Conservation (phyloP, 176 grass and related monocot genomes). For the Avena sativa region DNA sequence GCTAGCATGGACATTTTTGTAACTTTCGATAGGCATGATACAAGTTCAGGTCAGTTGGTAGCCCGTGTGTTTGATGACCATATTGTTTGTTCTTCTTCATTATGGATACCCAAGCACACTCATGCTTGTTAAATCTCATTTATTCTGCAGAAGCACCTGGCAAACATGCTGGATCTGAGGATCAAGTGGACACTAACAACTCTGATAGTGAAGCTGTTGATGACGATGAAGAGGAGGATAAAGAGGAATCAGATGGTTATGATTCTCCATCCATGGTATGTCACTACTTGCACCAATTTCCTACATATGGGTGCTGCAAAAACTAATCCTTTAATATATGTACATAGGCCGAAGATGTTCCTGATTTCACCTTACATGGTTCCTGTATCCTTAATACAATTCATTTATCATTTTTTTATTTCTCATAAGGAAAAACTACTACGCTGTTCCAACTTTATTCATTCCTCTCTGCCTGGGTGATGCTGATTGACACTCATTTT, state of each 20-base stretch:
- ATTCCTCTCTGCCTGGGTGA: background rate
- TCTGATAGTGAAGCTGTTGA: constrained; percentile 64
- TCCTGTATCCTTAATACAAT: constrained; percentile 62
- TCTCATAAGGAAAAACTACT: background rate
- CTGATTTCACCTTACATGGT: constrained; percentile 47
- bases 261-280: constrained; percentile 64
- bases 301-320: background rate
- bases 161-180: constrained; percentile 42
- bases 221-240: constrained; percentile 67
- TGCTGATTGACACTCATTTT: background rate
- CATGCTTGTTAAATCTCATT: constrained; percentile 32
- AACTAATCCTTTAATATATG: constrained; percentile 42
- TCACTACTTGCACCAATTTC: constrained; percentile 31
- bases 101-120: constrained; percentile 17
- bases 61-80: background rate
- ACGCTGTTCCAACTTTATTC: background rate
- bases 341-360: constrained; percentile 50
- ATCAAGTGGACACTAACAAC: constrained; percentile 53
- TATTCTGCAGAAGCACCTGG: constrained; percentile 39
- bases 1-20: background rate
- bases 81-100: constrained; percentile 11
- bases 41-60: constrained; percentile 5
- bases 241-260: constrained; percentile 63
- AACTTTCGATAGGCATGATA: constrained; percentile 18
- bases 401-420: background rate